Evolutionary conservation across 805 yeast species (phyloP).

Genomic region (Monosporozyma aquatica): DNA sequence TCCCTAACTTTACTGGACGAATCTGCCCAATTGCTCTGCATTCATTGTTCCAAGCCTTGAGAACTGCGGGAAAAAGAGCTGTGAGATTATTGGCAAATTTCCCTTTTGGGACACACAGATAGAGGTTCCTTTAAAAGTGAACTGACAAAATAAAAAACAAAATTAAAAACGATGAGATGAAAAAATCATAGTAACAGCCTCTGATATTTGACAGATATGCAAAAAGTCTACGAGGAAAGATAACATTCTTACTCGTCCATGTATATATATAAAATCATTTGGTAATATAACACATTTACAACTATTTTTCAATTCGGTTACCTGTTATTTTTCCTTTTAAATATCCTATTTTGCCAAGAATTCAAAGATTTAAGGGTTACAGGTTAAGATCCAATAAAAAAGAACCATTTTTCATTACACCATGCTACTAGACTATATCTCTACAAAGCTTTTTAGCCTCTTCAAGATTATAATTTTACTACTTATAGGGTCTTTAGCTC

Average conservation of each 20-base stretch:
- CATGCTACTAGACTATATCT: neutral
- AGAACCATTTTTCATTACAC: neutral
- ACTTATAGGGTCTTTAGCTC: neutral
- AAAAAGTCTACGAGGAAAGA: too few species aligned
- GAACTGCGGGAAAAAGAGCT: constrained; percentile 1
- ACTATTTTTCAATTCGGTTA: too few species aligned
- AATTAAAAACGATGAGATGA: neutral
- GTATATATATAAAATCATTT: neutral
- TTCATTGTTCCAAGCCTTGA: too few species aligned
- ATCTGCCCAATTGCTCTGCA: too few species aligned
- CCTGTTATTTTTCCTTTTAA: too few species aligned
- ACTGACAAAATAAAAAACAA: neutral
- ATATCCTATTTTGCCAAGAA: too few species aligned
- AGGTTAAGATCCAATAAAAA: neutral
- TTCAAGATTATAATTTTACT: constrained; percentile 2
- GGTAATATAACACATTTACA: too few species aligned
- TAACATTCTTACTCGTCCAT: neutral
- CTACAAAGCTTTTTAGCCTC: neutral
- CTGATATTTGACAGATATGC: too few species aligned
- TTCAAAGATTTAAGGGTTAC: neutral
- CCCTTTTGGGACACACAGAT: constrained; percentile 2
- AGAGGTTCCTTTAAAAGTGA: neutral
- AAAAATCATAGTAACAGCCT: too few species aligned
- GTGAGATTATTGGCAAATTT: neutral
- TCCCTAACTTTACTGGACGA: too few species aligned